Base-by-base conservation (phyloP, 2,329 filamentous ascomycete species). In the Diaporthe ilicicola region DNA sequence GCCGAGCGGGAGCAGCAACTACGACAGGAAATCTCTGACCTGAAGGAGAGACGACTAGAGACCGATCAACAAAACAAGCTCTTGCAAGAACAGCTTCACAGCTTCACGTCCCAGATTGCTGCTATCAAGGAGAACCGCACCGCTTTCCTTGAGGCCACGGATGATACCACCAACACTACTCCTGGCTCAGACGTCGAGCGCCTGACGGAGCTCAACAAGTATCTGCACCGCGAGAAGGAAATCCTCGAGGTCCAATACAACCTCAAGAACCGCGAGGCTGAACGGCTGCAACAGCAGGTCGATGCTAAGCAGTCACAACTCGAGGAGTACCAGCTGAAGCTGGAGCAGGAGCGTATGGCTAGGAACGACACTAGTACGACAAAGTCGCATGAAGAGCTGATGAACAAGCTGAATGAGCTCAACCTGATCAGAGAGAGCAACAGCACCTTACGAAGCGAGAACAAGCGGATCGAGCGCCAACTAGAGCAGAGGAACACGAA, bases 241-340 rank as follows among this genome's bases (percentile, higher is more conserved):
- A 98, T 99, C 74, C 88, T 98, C 10, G 95, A 99, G 76, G 94
- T 98, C n/a, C 95, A 98, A 78, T 93, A 94, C 76, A 95, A 98
- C 76, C 86, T 98, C 54, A 95, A 95, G 76, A 87, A 91, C 0
- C 94, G 97, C 76, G 96, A 99, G 81, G 88, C 90, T 67, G 97
- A 97, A 82, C 91, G 96, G 67, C 83, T 98, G 51, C 93, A 95
- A 77, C 94, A 98, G 76, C 94, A 98, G 78, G 88, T 98, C 29
- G 92, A 97, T 64, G 95, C 97, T 78, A 88, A 92, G 10, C 94
- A 96, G 76, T 90, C 90, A 27, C 94, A 98, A 79, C 90, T 99
- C 9, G 96, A 99, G 73, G 94, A 98, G 75, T 89, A 92, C 8
- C 91, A 93, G 42, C 87, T 98, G 74, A 97, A 97, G 82, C 90